Evolutionary conservation across 768 basidiomycete species (phyloP).

Genomic region (Auricularia sp.): DNA sequence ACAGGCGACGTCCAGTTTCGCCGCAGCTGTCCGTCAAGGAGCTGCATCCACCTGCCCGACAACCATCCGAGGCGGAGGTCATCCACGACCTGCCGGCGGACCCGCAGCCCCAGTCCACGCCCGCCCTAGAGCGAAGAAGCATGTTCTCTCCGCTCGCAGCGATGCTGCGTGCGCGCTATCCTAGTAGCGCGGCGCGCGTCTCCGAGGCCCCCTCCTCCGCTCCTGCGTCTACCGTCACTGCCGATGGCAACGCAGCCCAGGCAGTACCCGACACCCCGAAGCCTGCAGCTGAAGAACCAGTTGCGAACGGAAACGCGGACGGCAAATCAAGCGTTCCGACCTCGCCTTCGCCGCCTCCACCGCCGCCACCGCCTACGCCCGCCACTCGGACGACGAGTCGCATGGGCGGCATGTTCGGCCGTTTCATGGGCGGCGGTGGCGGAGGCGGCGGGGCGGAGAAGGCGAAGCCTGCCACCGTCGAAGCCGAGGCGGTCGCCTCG

Average conservation of each 20-base stretch:
- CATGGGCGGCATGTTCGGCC: neutral
- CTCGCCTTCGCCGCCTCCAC: neutral
- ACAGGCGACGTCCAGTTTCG: slow-evolving; percentile 14
- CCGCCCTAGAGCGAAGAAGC: slow-evolving; percentile 2
- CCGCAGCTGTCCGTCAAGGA: slow-evolving; percentile 11
- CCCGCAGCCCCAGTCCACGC: neutral
- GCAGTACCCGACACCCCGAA: neutral
- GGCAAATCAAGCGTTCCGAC: neutral
- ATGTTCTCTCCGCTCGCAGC: slow-evolving; percentile 11
- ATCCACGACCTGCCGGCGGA: neutral
- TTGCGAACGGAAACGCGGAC: neutral
- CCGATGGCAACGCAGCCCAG: neutral
- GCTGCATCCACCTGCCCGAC: slow-evolving; percentile 33
- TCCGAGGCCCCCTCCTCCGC: neutral
- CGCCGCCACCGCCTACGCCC: neutral
- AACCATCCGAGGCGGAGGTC: neutral
- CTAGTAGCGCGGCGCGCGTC: slow-evolving; percentile 28
- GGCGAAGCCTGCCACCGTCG: too few relatives aligned
- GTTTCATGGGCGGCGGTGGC: neutral
- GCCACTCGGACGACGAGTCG: neutral
- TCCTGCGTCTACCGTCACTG: neutral
- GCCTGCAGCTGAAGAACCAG: neutral
- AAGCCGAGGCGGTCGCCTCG: too few relatives aligned
- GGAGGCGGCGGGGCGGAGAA: neutral
- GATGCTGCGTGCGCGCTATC: slow-evolving; percentile 41